Conservation (phyloP, 441 rosid genomes). For the Populus tomentosa region DNA sequence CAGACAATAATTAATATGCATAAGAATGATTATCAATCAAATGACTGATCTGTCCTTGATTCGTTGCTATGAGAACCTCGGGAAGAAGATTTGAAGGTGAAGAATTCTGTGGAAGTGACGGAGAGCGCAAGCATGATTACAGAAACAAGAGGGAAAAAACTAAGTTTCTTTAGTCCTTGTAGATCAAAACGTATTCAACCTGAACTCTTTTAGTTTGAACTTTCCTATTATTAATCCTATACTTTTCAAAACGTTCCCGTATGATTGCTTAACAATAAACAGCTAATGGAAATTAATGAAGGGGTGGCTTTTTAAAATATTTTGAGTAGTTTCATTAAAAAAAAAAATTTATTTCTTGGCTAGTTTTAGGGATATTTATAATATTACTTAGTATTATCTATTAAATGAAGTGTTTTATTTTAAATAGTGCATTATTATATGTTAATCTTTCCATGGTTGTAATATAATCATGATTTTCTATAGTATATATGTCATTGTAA, state of each 20-base stretch:
- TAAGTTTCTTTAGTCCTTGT: neutral
- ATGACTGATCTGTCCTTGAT: neutral
- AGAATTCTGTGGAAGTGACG: neutral
- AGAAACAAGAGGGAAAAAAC: neutral
- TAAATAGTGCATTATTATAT: too few species aligned
- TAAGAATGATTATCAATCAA: neutral
- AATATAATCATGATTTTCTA: too few species aligned
- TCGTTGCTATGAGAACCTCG: neutral
- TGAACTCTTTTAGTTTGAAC: neutral
- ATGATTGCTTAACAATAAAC: neutral
- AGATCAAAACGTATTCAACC: neutral
- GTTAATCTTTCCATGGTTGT: too few species aligned
- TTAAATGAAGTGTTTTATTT: too few species aligned
- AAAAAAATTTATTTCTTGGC: too few species aligned
- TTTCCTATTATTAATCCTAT: neutral
- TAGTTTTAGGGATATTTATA: too few species aligned
- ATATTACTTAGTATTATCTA: too few species aligned
- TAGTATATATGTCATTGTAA: too few species aligned
- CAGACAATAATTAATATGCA: neutral
- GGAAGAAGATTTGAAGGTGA: neutral
- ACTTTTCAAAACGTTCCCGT: neutral
- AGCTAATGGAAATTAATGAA: neutral
- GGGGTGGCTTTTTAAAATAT: neutral
- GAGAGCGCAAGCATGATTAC: neutral
- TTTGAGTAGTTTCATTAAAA: too few species aligned